These are phyloP conservation scores for Fusarium tanahbumbuense DNA, from an alignment of 2,329 filamentous ascomycete species.

Conservation along the genomic window DNA sequence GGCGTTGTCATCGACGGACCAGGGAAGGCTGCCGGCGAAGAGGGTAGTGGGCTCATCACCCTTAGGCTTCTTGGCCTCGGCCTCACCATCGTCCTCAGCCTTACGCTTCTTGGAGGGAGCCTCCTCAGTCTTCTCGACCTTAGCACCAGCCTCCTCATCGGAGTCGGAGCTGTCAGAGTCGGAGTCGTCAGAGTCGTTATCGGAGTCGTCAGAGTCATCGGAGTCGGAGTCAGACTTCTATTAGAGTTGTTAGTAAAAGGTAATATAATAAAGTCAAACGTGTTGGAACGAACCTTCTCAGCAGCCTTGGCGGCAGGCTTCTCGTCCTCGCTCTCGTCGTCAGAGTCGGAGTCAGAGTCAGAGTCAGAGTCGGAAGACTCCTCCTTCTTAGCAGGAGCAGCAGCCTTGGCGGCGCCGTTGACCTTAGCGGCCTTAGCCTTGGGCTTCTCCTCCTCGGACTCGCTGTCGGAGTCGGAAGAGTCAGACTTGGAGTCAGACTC, in stretches of 20 bases:
- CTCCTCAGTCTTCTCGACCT: conserved; percentile 53
- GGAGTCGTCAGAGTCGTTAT: conserved; percentile 48
- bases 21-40: conserved; percentile 91
- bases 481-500: conserved; percentile 51
- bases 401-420: conserved; percentile 43
- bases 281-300: conserved; percentile 47
- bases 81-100: conserved; percentile 60
- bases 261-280: neutral
- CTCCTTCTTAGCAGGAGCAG: conserved; percentile 39
- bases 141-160: conserved; percentile 50
- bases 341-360: conserved; percentile 52
- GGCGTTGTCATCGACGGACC: conserved; percentile 87
- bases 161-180: conserved; percentile 51
- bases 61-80: conserved; percentile 75
- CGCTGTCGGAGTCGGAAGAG: conserved; percentile 49
- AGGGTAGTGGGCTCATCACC: conserved; percentile 72
- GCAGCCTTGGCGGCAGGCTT: conserved; percentile 46
- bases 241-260: conserved; percentile 32
- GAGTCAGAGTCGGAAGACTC: conserved; percentile 51
- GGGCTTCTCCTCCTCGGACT: conserved; percentile 52
- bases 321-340: conserved; percentile 55
- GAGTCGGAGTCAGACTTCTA: conserved; percentile 48
- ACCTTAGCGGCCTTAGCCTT: conserved; percentile 48
- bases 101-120: conserved; percentile 61
- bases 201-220: conserved; percentile 50